phyloP scores from a whole-genome alignment of 331 rosid species.

The Acacia pycnantha region DNA sequence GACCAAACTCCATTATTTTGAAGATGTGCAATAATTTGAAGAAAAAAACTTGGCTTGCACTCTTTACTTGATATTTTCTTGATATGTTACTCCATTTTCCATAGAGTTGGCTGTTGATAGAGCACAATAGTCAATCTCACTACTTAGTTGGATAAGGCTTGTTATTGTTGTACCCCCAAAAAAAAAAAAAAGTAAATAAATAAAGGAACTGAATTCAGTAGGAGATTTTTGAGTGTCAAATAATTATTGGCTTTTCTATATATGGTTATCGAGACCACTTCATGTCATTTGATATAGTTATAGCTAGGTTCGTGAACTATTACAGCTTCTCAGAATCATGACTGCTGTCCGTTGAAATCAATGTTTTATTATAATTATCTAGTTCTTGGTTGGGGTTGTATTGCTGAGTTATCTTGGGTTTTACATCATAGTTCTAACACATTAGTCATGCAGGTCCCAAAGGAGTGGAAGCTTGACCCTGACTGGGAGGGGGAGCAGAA shows the following conservation, averaged over 20 bases:
- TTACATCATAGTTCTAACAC: neutral
- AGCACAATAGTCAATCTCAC: no score
- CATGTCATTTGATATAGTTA: neutral
- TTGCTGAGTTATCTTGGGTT: neutral
- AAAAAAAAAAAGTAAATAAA: neutral
- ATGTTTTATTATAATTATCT: neutral
- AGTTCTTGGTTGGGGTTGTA: neutral
- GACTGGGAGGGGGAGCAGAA: slow-evolving; percentile 51
- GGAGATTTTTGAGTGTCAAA: neutral
- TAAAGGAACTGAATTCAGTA: neutral
- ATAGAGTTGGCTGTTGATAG: no score
- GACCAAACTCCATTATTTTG: neutral
- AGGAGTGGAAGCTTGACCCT: slow-evolving; percentile 86
- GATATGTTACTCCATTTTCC: neutral
- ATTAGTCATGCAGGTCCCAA: slow-evolving; percentile 49
- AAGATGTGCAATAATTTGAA: neutral
- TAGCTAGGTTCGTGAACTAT: neutral
- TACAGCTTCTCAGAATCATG: neutral
- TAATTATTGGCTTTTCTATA: no score
- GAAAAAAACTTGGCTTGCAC: neutral
- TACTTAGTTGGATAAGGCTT: no score
- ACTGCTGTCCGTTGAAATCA: neutral
- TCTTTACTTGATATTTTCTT: neutral
- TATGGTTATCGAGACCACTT: neutral
- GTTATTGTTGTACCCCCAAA: no score